These are phyloP conservation scores for Cladosporium sphaerospermum DNA, from an alignment of 2,329 filamentous ascomycete genomes.

Conservation along the genomic window DNA sequence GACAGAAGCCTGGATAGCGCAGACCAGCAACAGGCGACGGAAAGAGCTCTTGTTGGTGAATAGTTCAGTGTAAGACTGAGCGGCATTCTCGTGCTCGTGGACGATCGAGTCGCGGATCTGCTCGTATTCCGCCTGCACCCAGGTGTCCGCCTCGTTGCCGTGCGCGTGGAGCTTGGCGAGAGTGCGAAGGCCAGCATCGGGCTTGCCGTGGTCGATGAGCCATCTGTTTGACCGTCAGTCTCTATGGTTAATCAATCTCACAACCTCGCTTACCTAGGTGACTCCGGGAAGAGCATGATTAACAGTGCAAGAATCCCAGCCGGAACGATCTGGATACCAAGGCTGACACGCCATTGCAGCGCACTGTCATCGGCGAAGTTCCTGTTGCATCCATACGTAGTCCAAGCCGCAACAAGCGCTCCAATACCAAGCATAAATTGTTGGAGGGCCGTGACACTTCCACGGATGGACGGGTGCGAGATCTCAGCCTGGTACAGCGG, in stretches of 20 bases:
- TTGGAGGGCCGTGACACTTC: constrained; percentile 66
- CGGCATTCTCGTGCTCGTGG: constrained; percentile 59
- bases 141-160: constrained; percentile 59
- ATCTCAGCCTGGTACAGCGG: constrained; percentile 75
- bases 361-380: constrained; percentile 42
- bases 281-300: constrained; percentile 67
- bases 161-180: constrained; percentile 65
- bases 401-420: constrained; percentile 65
- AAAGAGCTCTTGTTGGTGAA: constrained; percentile 62
- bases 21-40: constrained; percentile 64
- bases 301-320: constrained; percentile 58
- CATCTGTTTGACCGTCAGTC: constrained; percentile 38
- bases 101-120: constrained; percentile 63
- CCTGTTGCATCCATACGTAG: constrained; percentile 57
- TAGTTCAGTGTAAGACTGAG: constrained; percentile 64
- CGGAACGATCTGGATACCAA: constrained; percentile 67
- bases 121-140: constrained; percentile 66
- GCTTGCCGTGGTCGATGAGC: constrained; percentile 66
- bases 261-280: constrained; percentile 22
- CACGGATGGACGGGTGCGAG: constrained; percentile 70
- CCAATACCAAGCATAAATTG: constrained; percentile 81
- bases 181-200: constrained; percentile 58
- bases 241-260: background rate
- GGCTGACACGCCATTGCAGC: constrained; percentile 56
- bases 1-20: constrained; percentile 61